Evolutionary conservation across 306 rosid genomes (phyloP).

Genomic region (Dicorynia guianensis): DNA sequence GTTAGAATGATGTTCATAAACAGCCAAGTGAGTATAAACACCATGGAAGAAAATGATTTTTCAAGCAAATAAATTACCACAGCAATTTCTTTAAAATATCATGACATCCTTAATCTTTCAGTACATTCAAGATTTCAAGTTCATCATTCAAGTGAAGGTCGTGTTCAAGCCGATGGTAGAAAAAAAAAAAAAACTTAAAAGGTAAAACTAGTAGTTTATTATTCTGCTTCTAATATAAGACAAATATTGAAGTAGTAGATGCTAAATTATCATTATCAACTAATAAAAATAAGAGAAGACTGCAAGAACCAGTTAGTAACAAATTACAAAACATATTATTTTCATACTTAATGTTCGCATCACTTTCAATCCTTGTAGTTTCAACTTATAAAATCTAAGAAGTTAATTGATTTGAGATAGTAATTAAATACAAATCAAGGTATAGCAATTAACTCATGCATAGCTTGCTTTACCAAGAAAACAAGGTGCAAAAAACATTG

Average conservation of each 20-base stretch:
- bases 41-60: not conserved
- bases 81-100: not conserved
- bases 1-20: constrained; percentile 31
- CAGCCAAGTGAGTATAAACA: constrained; percentile 27
- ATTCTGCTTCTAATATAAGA: not conserved
- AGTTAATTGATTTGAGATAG: not conserved
- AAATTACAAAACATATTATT: constrained; percentile 18
- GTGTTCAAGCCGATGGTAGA: constrained; percentile 10
- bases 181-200: constrained; percentile 11
- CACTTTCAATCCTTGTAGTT: not conserved
- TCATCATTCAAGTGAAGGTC: constrained; percentile 23
- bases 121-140: constrained; percentile 17
- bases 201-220: not conserved
- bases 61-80: constrained; percentile 21
- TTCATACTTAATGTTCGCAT: constrained; percentile 9
- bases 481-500: not conserved
- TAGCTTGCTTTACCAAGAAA: not conserved
- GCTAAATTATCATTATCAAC: constrained; percentile 11
- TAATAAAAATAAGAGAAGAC: not conserved
- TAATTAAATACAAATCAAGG: constrained; percentile 4
- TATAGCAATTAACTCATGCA: not conserved
- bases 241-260: not conserved
- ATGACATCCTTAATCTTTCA: not conserved
- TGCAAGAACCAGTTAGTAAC: not conserved
- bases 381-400: not conserved